Conservation (phyloP, 495 filamentous ascomycete genomes). For the Trichoderma virens region DNA sequence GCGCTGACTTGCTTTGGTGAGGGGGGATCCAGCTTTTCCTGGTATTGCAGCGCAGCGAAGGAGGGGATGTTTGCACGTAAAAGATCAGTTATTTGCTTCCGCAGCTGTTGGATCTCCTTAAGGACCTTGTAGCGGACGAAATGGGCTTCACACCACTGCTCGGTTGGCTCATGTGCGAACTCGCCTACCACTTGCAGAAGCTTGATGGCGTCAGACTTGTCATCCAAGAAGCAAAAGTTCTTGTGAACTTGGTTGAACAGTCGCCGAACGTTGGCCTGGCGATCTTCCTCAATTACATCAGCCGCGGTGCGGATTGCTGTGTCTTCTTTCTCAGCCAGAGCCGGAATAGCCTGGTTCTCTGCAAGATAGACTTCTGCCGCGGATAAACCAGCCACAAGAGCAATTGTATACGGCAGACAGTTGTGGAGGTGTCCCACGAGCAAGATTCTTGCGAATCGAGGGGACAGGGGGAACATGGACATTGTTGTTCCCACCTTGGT, state of each 20-base stretch:
- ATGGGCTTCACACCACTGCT: conserved; percentile 67
- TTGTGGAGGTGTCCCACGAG: conserved; percentile 76
- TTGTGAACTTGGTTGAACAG: conserved; percentile 70
- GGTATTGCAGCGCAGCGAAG: conserved; percentile 49
- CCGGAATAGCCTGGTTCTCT: conserved; percentile 65
- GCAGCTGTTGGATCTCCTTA: conserved; percentile 75
- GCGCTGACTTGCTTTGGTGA: conserved; percentile 64
- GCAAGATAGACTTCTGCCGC: conserved; percentile 84
- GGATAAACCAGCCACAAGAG: conserved; percentile 80
- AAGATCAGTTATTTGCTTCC: conserved; percentile 73
- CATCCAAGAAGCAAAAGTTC: conserved; percentile 72
- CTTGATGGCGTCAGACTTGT: conserved; percentile 82
- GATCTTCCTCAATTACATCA: conserved; percentile 60
- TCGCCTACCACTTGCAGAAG: conserved; percentile 81
- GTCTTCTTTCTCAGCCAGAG: conserved; percentile 29
- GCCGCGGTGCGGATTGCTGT: conserved; percentile 53
- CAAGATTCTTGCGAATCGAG: conserved; percentile 85
- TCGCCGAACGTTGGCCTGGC: conserved; percentile 54
- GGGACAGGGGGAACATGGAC: conserved; percentile 80
- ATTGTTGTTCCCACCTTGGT: conserved; percentile 72
- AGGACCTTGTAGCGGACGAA: conserved; percentile 83
- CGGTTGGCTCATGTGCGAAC: conserved; percentile 58
- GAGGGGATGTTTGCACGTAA: conserved; percentile 66
- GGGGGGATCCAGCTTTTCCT: conserved; percentile 60
- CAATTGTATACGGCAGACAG: conserved; percentile 79